These are phyloP conservation scores for Fusarium sp. DNA, from an alignment of 2,329 filamentous ascomycete species.

Conservation along the genomic window DNA sequence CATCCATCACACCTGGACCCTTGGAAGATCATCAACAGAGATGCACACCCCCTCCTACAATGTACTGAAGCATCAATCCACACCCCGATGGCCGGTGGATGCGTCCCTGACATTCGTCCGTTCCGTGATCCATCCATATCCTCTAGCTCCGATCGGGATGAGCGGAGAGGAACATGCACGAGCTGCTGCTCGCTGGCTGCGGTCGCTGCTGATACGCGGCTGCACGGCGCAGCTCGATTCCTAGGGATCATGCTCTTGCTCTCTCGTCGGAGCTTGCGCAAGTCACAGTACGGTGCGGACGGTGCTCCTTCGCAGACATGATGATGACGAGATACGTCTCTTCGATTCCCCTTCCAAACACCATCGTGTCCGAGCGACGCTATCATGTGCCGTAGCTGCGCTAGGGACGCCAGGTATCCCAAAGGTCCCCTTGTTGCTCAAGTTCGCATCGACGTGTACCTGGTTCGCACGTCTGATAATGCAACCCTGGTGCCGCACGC, in stretches of 20 bases:
- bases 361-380: conserved; percentile 5
- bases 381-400: conserved; percentile 29
- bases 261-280: conserved; percentile 3
- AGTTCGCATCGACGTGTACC: conserved; percentile 33
- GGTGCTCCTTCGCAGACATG: conserved; percentile 4
- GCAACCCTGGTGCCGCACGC: conserved; percentile 34
- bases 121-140: conserved; percentile 28
- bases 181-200: conserved; percentile 8
- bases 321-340: conserved; percentile 31
- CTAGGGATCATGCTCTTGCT: conserved; percentile 6
- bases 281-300: conserved; percentile 5
- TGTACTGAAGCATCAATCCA: not conserved
- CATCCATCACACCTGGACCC: conserved; percentile 15
- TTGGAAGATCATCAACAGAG: conserved; percentile 18
- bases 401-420: conserved; percentile 30
- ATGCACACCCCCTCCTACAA: conserved; percentile 20
- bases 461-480: conserved; percentile 37
- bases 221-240: conserved; percentile 18
- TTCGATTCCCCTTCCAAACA: conserved; percentile 11
- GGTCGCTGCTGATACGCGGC: conserved; percentile 6
- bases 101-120: conserved; percentile 42
- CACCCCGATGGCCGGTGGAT: conserved; percentile 26
- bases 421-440: conserved; percentile 22
- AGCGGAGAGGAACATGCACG: conserved; percentile 32
- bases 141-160: conserved; percentile 41